Percentiles rank a stretch among this genome's conserved stretches.
phyloP scores from a whole-genome alignment of 345 rosid genomes.

The Gossypium mustelinum region DNA sequence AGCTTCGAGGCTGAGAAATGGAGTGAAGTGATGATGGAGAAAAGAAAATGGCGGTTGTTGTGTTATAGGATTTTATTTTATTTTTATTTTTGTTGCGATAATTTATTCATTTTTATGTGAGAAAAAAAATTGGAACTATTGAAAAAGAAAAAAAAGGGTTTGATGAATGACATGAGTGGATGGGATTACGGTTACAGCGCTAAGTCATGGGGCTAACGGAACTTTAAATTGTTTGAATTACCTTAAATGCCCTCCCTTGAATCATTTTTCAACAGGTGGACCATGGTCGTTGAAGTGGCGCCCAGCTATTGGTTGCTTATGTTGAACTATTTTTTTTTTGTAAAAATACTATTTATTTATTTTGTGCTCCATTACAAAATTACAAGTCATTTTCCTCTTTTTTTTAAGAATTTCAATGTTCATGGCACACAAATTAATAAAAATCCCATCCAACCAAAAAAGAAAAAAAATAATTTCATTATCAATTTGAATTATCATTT shows the following conservation, averaged over 20 bases:
- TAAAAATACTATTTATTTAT: neutral
- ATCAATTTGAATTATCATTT: neutral
- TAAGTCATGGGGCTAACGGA: slow-evolving; percentile 6
- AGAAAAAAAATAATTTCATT: neutral
- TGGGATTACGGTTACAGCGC: slow-evolving; percentile 23
- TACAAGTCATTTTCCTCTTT: neutral
- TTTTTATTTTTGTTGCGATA: neutral
- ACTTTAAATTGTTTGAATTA: slow-evolving; percentile 9
- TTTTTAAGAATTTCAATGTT: neutral
- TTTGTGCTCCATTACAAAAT: neutral
- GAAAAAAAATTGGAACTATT: neutral
- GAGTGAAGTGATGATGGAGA: neutral
- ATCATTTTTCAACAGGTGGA: neutral
- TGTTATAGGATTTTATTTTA: neutral
- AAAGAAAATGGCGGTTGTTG: slow-evolving; percentile 41
- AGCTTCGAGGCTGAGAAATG: neutral
- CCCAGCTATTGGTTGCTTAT: neutral
- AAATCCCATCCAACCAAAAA: neutral
- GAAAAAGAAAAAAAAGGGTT: neutral
- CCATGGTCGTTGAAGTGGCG: neutral
- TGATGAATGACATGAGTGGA: slow-evolving; percentile 45
- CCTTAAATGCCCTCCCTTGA: slow-evolving; percentile 13
- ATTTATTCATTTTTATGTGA: neutral
- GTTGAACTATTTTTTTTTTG: neutral
- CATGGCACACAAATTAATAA: slow-evolving; percentile 8